Evolutionary conservation across 768 basidiomycete species (phyloP).

Genomic region (Leucosporidium scottii): DNA sequence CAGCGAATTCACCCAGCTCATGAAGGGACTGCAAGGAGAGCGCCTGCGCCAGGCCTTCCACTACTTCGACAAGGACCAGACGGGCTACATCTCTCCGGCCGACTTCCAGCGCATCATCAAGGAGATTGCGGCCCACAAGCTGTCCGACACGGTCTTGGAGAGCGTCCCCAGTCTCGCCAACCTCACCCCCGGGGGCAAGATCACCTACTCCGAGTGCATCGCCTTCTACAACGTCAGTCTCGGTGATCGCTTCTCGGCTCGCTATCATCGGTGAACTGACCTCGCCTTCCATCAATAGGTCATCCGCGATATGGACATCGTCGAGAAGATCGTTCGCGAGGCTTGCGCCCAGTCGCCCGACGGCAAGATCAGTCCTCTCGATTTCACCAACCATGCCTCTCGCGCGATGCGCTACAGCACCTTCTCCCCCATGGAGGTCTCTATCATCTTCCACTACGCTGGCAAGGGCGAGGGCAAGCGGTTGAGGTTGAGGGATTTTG

Average conservation of each 20-base stretch:
- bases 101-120: conserved; percentile 93
- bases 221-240: conserved; percentile 91
- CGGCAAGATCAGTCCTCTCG: conserved; percentile 81
- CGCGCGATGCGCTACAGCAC: conserved; percentile 77
- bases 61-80: conserved; percentile 75
- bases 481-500: conserved; percentile 82
- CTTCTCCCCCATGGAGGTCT: conserved; percentile 97
- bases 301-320: conserved; percentile 86
- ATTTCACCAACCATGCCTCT: conserved; percentile 84
- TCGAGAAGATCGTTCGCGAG: conserved; percentile 69
- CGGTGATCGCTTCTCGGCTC: neutral
- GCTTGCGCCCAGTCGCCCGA: conserved; percentile 85
- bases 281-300: conserved; percentile 11
- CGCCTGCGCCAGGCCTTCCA: conserved; percentile 92
- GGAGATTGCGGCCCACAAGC: conserved; percentile 89
- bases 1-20: conserved; percentile 94
- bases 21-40: conserved; percentile 98
- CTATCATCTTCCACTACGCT: conserved; percentile 96
- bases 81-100: conserved; percentile 87
- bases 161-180: conserved; percentile 86
- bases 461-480: conserved; percentile 67
- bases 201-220: conserved; percentile 91
- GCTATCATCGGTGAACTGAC: neutral
- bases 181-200: conserved; percentile 75
- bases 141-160: conserved; percentile 87